Evolutionary conservation across 805 yeast genomes (phyloP).

Genomic region (Scheffersomyces amazonensis): DNA sequence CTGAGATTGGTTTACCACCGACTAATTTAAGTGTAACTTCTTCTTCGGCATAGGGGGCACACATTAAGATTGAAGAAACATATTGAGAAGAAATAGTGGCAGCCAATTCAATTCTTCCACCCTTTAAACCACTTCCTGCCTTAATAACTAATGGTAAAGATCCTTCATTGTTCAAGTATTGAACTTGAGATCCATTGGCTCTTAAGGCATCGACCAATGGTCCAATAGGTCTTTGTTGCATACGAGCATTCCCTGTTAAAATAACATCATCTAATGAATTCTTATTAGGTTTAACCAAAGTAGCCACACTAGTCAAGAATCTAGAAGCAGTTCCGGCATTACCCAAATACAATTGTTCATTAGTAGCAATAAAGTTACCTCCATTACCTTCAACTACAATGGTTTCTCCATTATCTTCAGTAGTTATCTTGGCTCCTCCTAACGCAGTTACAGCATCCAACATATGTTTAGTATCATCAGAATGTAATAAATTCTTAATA

Average conservation of each 20-base stretch:
- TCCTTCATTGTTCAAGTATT: conserved; percentile 72
- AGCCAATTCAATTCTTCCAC: conserved; percentile 90
- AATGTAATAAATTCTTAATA: conserved; percentile 83
- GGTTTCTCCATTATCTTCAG: conserved; percentile 90
- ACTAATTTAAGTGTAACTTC: conserved; percentile 86
- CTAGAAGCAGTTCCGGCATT: conserved; percentile 98
- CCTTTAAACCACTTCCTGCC: conserved; percentile 71
- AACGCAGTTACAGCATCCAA: conserved; percentile 76
- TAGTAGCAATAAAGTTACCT: conserved; percentile 65
- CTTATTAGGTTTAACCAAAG: conserved; percentile 58
- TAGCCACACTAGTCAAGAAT: conserved; percentile 87
- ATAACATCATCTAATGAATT: conserved; percentile 47
- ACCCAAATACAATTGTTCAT: conserved; percentile 78
- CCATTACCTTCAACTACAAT: conserved; percentile 82
- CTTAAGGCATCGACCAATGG: conserved; percentile 91
- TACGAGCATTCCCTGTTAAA: conserved; percentile 91
- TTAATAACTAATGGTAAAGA: conserved; percentile 76
- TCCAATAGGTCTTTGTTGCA: conserved; percentile 97
- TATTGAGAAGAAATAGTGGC: conserved; percentile 98
- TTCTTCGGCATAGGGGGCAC: conserved; percentile 91
- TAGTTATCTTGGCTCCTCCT: conserved; percentile 75
- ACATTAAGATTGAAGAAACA: conserved; percentile 93
- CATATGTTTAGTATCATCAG: conserved; percentile 97
- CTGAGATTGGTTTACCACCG: conserved; percentile 97
- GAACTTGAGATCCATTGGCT: conserved; percentile 72